A percentile compares a stretch with the other conserved stretches of the same genome.
These are phyloP conservation scores for Rhizophagus prolifer DNA, from an alignment of 192 early-diverging fungal species.

Conservation along the genomic window DNA sequence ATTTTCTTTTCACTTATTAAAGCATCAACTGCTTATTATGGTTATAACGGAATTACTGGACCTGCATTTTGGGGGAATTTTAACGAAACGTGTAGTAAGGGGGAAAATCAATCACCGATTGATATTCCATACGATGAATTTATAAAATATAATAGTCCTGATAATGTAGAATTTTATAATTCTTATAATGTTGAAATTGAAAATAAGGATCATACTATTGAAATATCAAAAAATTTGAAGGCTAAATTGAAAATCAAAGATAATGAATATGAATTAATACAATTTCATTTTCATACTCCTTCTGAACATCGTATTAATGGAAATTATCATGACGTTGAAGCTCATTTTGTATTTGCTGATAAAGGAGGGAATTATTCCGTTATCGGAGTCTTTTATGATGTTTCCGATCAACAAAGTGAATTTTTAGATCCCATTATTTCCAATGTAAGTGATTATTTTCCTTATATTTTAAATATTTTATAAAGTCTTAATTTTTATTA, in stretches of 20 bases:
- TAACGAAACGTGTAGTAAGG: constrained; percentile 27
- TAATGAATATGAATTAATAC: constrained; percentile 38
- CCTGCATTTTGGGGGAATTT: background rate
- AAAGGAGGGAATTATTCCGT: constrained; percentile 44
- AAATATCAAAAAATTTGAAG: constrained; percentile 23
- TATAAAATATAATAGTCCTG: background rate
- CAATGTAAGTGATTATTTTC: background rate
- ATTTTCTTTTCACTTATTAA: background rate
- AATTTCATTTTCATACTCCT: constrained; percentile 67
- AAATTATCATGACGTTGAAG: constrained; percentile 38
- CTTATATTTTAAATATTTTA: too few species aligned
- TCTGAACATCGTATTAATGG: constrained; percentile 55
- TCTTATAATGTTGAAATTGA: constrained; percentile 26
- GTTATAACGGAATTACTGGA: background rate
- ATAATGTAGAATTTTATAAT: constrained; percentile 8
- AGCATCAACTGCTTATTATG: background rate
- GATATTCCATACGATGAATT: constrained; percentile 36
- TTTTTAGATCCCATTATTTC: constrained; percentile 33
- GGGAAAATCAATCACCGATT: constrained; percentile 57
- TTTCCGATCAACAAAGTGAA: constrained; percentile 27
- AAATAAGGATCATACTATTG: constrained; percentile 46
- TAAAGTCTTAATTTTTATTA: background rate
- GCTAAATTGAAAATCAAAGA: constrained; percentile 33
- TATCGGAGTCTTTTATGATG: constrained; percentile 48
- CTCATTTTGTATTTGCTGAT: constrained; percentile 54